Conservation (phyloP, 768 basidiomycete species). For the Galerina marginata region DNA sequence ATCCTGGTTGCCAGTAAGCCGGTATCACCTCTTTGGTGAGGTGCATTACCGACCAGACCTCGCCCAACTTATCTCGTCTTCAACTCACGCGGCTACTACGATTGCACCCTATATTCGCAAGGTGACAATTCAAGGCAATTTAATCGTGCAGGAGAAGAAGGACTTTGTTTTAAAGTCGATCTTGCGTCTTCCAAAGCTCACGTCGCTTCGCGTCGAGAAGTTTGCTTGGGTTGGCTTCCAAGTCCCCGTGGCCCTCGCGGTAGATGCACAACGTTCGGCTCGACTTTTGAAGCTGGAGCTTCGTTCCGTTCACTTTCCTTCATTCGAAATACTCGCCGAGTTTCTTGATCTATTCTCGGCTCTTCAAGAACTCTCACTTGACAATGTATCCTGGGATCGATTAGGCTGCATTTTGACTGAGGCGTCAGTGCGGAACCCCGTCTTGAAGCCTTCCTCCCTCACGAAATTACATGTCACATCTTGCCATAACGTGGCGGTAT, state of each 20-base stretch:
- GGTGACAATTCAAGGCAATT: conserved; percentile 32
- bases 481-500: conserved; percentile 29
- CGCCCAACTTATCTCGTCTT: conserved; percentile 30
- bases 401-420: conserved; percentile 42
- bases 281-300: conserved; percentile 48
- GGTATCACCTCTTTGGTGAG: conserved; percentile 39
- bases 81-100: conserved; percentile 29
- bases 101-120: conserved; percentile 35
- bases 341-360: conserved; percentile 54
- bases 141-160: neutral
- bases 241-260: neutral
- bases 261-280: neutral
- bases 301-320: conserved; percentile 33
- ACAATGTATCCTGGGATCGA: conserved; percentile 53
- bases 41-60: conserved; percentile 33
- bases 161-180: neutral
- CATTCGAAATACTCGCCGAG: conserved; percentile 56
- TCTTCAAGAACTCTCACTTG: conserved; percentile 47
- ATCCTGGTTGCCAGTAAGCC: conserved; percentile 37
- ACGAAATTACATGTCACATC: conserved; percentile 43
- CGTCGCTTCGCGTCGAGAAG: conserved; percentile 10
- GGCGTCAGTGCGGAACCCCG: neutral
- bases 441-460: conserved; percentile 22
- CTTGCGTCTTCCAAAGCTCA: conserved; percentile 11
- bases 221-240: conserved; percentile 3